Evolutionary conservation across 2,329 filamentous ascomycete genomes (phyloP), one percentile per base, ranked within the genome.

Genomic region (Bimuria novae-zelandiae): DNA sequence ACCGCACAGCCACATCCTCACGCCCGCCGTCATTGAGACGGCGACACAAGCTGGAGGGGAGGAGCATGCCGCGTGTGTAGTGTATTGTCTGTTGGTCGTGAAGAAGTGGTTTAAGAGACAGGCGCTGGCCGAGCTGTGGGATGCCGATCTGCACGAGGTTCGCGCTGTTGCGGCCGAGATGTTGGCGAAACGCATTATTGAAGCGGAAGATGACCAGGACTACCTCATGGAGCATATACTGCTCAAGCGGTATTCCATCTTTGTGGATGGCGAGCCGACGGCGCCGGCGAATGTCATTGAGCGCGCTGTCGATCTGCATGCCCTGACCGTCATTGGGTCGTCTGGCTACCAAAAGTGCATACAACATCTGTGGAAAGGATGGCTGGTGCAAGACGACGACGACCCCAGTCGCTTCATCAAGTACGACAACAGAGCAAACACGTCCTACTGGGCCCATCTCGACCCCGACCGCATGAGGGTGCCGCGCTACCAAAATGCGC

Each of bases 271-370:
- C 36, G 80, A 88, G 59, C 80, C 88, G 36, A 92, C 90, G 0
- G 77, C 82, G 1, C 89, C 93, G 0, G 82, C 88, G 57, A 99
- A 97, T 68, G 94, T 90, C 19, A 87, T 99, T 54, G 94, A 99
- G 74, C 90, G 91, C 67, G 90, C 94, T 0, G 92, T 97, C 30
- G 94, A 99, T 66, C 77, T 97, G 22, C 94, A 99, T 71, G 91
- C 93, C 1, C 80, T 97, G 40, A 82, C 84, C 12, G 86, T 99
- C 42, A 97, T 97, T 57, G 91, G 91, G 2, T 93, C 89, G 0
- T 92, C 90, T 0, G 93, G 94, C 22, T 99, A 97, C 73, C 94
- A 97, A 65, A 96, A 95, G 76, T 97, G 93, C 70, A 91, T 97
- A 66, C 85, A 82, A 57, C 91, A 95, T 69, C 85, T 99, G 7